phyloP scores from a whole-genome alignment of 2,329 filamentous ascomycete species.

The Neurospora sp. region DNA sequence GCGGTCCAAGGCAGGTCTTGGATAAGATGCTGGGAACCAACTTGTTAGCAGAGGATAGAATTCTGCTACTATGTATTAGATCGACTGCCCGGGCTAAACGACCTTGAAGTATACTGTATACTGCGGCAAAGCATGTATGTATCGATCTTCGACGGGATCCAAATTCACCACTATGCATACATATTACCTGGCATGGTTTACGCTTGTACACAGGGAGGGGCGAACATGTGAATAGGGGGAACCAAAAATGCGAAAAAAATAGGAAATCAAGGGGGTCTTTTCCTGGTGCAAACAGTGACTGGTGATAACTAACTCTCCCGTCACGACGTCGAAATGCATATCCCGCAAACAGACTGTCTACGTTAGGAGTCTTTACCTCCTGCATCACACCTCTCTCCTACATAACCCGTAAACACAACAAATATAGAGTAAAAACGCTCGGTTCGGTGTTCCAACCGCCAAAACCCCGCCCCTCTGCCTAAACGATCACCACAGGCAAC shows the following conservation, averaged over 20 bases:
- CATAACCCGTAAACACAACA: not conserved
- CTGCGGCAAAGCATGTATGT: not conserved
- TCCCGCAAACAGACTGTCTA: not conserved
- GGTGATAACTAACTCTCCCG: not conserved
- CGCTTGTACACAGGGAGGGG: not conserved
- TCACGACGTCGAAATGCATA: not conserved
- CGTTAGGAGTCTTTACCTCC: not conserved
- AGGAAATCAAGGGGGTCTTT: not conserved
- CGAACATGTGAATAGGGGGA: not conserved
- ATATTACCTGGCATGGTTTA: not conserved
- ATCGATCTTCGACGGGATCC: not conserved
- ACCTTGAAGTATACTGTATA: not conserved
- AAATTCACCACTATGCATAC: not conserved
- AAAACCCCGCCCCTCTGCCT: not conserved
- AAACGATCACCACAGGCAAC: not conserved
- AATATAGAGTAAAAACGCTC: not conserved
- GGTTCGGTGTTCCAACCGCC: not conserved
- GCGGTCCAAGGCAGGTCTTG: constrained; percentile 73
- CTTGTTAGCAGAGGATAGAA: not conserved
- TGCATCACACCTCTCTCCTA: not conserved
- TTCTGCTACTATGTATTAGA: not conserved
- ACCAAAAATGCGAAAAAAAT: not conserved
- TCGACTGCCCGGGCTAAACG: not conserved
- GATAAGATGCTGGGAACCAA: constrained; percentile 28
- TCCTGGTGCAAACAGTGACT: not conserved